Base-by-base conservation (phyloP, 129 eudicot genomes). In the Tanacetum coccineum region DNA sequence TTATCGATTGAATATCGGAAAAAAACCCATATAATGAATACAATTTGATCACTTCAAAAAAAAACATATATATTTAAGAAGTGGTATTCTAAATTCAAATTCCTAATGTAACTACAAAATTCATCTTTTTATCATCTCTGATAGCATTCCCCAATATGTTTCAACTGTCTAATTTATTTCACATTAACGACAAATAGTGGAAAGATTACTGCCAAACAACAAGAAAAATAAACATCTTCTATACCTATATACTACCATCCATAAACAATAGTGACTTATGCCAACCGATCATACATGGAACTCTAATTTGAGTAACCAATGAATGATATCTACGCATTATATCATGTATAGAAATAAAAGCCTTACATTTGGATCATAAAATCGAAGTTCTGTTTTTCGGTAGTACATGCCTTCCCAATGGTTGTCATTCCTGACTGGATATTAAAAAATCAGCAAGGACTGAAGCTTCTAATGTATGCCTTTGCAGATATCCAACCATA, bases 401-500 rank as follows among this genome's bases (percentile, higher is more conserved):
- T 93, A 93, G 65, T 75, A n/a, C n/a, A 86, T 17, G 95, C 91
- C 71, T 86, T 93, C 54, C 98, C 98, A 22, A 93, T 82, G 4
- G 98, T 83, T 42, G 98, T 93, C 91, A 86, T 78, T 75, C 98
- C 98, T 48, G 98, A 75, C 67, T 84, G 95, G 30, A 88, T 25
- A 93, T 93, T 60, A 93, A 79, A 70, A 73, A 72, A 42, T 84
- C 96, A 64, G 84, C 87, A 76, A 78, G 80, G 79, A 81, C 81
- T 14, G 92, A 88, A 71, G 98, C 96, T 82, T 84, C 85, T 72
- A 77, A 20, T 63, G 91, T 88, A 78, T n/a, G 96, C 84, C 62
- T 82, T 85, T 12, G 96, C 80, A 72, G 96, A 83, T 70, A 93
- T 84, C 98, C 98, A 93, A 78, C n/a, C 95, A 86, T 45, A 86